These are phyloP conservation scores for Apiotrichum veenhuisii DNA, from an alignment of 1,284 basidiomycete species.

Conservation along the genomic window DNA sequence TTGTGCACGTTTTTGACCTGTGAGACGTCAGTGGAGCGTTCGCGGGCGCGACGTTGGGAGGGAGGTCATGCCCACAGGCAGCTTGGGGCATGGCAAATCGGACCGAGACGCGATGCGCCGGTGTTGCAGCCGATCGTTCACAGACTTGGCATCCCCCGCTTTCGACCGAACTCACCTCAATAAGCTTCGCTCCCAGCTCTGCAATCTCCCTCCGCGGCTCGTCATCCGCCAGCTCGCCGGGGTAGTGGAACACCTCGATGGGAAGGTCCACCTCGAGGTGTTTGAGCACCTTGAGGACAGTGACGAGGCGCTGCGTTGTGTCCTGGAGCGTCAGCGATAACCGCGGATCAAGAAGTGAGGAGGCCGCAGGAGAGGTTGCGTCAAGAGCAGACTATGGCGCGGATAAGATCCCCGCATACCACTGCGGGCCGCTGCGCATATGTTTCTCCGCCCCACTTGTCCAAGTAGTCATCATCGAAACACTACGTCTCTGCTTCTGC, in stretches of 20 bases:
- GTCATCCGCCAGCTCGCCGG: constrained; percentile 44
- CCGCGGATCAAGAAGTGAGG: not conserved
- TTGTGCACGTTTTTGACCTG: constrained; percentile 26
- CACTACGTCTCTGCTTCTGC: constrained; percentile 3
- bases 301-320: constrained; percentile 47
- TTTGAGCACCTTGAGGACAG: constrained; percentile 45
- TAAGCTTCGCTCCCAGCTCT: constrained; percentile 41
- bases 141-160: too few relatives aligned
- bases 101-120: too few relatives aligned
- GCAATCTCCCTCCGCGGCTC: constrained; percentile 37
- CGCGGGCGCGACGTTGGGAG: too few relatives aligned
- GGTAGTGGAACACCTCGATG: constrained; percentile 52
- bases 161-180: constrained; percentile 24
- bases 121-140: not conserved
- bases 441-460: too few relatives aligned
- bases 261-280: constrained; percentile 44
- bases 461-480: too few relatives aligned
- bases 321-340: constrained; percentile 31
- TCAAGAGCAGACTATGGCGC: not conserved
- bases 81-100: too few relatives aligned
- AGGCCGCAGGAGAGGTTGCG: too few relatives aligned
- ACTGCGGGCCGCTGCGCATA: too few relatives aligned
- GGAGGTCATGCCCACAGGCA: too few relatives aligned
- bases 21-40: constrained; percentile 7
- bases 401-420: too few relatives aligned